Evolutionary conservation across 2,329 filamentous ascomycete species (phyloP), one percentile per base, ranked within the genome.

Genomic region (Orbilia quercus): DNA sequence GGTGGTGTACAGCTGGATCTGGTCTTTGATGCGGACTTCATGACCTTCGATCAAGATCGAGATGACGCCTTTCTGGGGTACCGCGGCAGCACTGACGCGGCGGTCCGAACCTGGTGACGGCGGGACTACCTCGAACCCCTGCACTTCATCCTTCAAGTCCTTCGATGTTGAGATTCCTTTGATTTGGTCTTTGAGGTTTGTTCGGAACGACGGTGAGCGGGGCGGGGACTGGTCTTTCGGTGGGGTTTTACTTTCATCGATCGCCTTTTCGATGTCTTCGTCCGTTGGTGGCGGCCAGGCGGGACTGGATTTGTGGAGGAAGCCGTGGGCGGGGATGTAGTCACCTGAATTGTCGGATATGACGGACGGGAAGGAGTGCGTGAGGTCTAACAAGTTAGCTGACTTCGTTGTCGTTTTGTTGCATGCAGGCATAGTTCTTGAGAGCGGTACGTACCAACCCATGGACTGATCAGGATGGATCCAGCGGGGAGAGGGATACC

Each of bases 361-460:
- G n/a, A 96, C 86, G 76, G 93, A 97, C 0, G 95, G 95, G 75
- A 98, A 98, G 0, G 93, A 97, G 79, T 98, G 94, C 0, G 92
- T 96, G 59, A 98, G 82, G 79, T 99, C 95, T 72, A 45, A 1
- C 5, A 42, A 4, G 31, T 57, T 42, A 59, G 42, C 16, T 23
- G 7, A 34, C 1, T 36, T 11, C 25, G 11, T 36, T 6, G 14
- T n/a, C n/a, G n/a, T n/a, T n/a, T n/a, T n/a, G n/a, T n/a, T n/a
- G n/a, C n/a, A n/a, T n/a, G n/a, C n/a, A n/a, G n/a, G n/a, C n/a
- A n/a, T n/a, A n/a, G n/a, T n/a, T n/a, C n/a, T n/a, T n/a, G n/a
- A n/a, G n/a, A n/a, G n/a, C n/a, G n/a, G n/a, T n/a, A 72, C 67
- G 48, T 47, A 72, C 67, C 67, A 7, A 94, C 92, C 95, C 95